Evolutionary conservation across 2,329 filamentous ascomycete species (phyloP).

Genomic region (Trichoderma simmonsii): DNA sequence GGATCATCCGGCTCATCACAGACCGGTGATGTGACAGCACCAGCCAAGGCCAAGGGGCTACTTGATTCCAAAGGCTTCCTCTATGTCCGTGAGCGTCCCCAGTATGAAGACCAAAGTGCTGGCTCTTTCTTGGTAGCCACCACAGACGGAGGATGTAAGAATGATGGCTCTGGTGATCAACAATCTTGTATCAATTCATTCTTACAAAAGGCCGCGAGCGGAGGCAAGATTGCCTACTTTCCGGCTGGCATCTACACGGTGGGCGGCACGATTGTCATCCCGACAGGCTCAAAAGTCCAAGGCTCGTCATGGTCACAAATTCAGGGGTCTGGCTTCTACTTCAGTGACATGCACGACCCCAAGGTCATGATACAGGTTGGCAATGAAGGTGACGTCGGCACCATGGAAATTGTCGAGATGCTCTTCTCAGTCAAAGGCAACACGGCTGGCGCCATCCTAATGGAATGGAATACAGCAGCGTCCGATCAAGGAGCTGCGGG

Average conservation of each 20-base stretch:
- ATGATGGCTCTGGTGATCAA: background rate
- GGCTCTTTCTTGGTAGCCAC: background rate
- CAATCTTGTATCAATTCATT: background rate
- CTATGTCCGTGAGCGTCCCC: background rate
- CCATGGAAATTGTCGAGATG: constrained; percentile 66
- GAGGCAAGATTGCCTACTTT: background rate
- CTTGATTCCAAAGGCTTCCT: background rate
- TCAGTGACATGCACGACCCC: background rate
- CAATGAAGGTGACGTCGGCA: background rate
- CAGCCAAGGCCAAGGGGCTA: background rate
- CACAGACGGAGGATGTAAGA: background rate
- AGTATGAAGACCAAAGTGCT: background rate
- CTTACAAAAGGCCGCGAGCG: background rate
- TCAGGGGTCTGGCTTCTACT: background rate
- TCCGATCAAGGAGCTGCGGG: constrained; percentile 28
- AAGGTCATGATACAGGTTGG: background rate
- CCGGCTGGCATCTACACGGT: background rate
- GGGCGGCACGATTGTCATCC: background rate
- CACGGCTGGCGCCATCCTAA: constrained; percentile 63
- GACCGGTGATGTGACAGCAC: background rate
- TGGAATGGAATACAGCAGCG: constrained; percentile 57
- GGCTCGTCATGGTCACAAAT: constrained; percentile 4
- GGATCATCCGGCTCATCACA: background rate
- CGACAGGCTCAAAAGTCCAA: background rate
- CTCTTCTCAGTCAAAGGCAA: constrained; percentile 64